Conservation (phyloP, 129 eudicot genomes). For the Arctium lappa region DNA sequence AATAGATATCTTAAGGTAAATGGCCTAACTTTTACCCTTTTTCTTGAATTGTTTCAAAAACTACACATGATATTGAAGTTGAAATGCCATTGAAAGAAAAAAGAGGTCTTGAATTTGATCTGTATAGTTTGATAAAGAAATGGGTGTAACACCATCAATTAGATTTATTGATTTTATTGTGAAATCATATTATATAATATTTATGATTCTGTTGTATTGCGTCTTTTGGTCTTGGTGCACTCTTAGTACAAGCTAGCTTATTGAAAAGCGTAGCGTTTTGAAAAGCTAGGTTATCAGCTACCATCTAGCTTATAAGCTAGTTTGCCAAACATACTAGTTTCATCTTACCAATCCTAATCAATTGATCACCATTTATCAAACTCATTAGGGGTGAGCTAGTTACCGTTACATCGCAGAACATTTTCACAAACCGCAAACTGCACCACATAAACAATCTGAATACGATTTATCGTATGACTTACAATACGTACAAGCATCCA, state of each 20-base stretch:
- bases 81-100: not conserved
- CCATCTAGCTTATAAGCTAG: too few relatives aligned
- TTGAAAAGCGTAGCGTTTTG: too few relatives aligned
- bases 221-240: not conserved
- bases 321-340: too few relatives aligned
- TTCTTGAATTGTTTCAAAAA: not conserved
- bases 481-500: too few relatives aligned
- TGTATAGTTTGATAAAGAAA: conserved; percentile 26
- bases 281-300: too few relatives aligned
- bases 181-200: not conserved
- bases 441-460: too few relatives aligned
- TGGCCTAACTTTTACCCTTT: conserved; percentile 9
- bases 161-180: conserved; percentile 7
- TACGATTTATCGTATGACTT: too few relatives aligned
- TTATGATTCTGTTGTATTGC: not conserved
- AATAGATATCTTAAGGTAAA: not conserved
- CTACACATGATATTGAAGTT: conserved; percentile 4
- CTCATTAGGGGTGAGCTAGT: too few relatives aligned
- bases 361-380: too few relatives aligned
- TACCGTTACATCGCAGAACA: too few relatives aligned
- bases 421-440: too few relatives aligned
- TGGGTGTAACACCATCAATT: not conserved
- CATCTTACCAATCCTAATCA: too few relatives aligned
- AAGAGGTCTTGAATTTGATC: not conserved
- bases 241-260: not conserved